A percentile compares a stretch with the other conserved stretches of the same genome.
These are phyloP conservation scores for Lecanosticta acicola DNA, from an alignment of 2,329 filamentous ascomycete species.

Conservation along the genomic window DNA sequence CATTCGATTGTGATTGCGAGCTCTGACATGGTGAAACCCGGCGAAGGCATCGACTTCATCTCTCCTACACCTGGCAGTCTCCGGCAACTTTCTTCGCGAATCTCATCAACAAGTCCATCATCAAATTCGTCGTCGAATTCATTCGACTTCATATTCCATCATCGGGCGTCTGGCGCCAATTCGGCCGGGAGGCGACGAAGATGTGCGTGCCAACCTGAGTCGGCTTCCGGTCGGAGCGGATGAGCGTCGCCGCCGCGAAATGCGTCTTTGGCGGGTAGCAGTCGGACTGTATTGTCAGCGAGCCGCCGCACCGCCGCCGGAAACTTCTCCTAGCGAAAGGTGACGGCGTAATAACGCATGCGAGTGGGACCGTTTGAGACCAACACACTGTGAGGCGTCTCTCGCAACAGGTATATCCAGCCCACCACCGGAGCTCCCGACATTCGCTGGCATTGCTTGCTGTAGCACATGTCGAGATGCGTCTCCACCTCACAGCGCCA, in stretches of 20 bases:
- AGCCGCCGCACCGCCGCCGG: conserved; percentile 15
- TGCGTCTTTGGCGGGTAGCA: conserved; percentile 18
- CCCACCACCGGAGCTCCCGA: conserved; percentile 20
- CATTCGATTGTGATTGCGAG: not conserved
- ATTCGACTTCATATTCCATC: conserved; percentile 18
- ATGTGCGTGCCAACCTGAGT: conserved; percentile 13
- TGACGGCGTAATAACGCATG: no score
- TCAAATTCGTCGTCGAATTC: conserved; percentile 5
- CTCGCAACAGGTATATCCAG: conserved; percentile 17
- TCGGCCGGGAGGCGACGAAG: conserved; percentile 10
- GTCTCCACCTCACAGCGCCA: conserved; percentile 10
- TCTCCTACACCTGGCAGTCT: no score
- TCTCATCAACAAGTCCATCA: no score
- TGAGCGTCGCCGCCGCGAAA: conserved; percentile 14
- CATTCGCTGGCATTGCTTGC: conserved; percentile 19
- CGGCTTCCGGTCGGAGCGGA: conserved; percentile 3
- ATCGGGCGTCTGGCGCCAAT: conserved; percentile 16
- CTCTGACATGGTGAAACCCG: not conserved
- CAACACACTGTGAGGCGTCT: no score
- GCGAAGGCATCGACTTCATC: not conserved
- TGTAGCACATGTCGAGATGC: conserved; percentile 22
- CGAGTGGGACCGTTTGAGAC: conserved; percentile 8
- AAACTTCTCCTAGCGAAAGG: conserved; percentile 11
- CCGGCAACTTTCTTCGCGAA: no score
- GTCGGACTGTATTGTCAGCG: conserved; percentile 18